Base-by-base conservation (phyloP, 139 green algal species). In the Coccomyxa sp. region DNA sequence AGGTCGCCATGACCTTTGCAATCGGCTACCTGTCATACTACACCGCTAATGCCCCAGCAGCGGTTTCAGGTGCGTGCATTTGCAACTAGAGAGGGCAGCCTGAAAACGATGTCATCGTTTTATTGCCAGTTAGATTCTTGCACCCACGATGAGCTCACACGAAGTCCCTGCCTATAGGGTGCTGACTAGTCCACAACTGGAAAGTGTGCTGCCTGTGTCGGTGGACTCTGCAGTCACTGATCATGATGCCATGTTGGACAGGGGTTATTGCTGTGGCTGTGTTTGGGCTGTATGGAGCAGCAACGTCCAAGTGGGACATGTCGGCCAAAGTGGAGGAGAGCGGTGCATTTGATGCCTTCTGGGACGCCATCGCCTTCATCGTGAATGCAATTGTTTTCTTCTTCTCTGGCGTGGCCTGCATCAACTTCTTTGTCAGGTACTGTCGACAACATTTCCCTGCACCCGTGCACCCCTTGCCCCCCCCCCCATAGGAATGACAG, bases 361-460 rank as follows among this genome's bases (percentile, higher is more conserved):
- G 87, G 87, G 87, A 92, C 71, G 89, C 92, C 38, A 67, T 91
- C 1, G 81, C 85, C 16, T 94, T 94, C 83, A 74, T 84, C 27
- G 82, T 84, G 31, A 93, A 94, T 59, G 90, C 89, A 30, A 87
- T 97, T 57, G 90, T 98, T n/a, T 98, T 98, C 87, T 97, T 98
- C 88, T 97, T 92, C 63, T 86, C 93, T 23, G 95, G 95, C 13
- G 88, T 91, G 0, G 88, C 87, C 0, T 88, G 88, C 13, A 87
- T 95, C 75, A 98, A 98, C 87, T 98, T 94, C 84, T 76, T 97
- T 60, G 85, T 95, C 58, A 83, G 92, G 89, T 93, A 27, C 59
- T 13, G 38, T 51, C n/a, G n/a, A n/a, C n/a, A 51, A 51, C 38
- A 51, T 51, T 3, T 51, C 16, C 18, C 51, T 63, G 30, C 76